These are phyloP conservation scores for Hypholoma fasciculare DNA, from an alignment of 768 basidiomycete genomes.

Conservation along the genomic window DNA sequence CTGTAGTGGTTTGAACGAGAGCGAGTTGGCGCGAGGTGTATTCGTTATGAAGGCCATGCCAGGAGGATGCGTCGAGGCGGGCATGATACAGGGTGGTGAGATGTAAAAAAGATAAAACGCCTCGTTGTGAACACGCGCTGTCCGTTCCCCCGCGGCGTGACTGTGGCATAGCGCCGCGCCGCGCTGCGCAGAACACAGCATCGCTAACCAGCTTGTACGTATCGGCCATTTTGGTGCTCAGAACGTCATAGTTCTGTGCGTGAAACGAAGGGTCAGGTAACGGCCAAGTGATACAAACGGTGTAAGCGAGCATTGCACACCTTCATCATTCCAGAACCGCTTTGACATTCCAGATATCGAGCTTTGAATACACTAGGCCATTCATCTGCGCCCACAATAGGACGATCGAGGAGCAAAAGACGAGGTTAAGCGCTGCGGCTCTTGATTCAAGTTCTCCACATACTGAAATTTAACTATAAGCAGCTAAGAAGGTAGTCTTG, in stretches of 20 bases:
- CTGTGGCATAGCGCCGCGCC: background rate
- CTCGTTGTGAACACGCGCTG: conserved; percentile 2
- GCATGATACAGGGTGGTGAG: background rate
- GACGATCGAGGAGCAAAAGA: too few relatives aligned
- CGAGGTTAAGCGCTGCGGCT: too few relatives aligned
- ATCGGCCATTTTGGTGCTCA: background rate
- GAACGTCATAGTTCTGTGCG: background rate
- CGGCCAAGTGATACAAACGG: too few relatives aligned
- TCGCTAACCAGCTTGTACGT: background rate
- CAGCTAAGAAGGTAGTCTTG: too few relatives aligned
- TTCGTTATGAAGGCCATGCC: background rate
- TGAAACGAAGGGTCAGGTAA: too few relatives aligned
- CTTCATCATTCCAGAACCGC: too few relatives aligned
- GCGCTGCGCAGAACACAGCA: background rate
- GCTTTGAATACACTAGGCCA: too few relatives aligned
- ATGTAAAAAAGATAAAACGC: background rate
- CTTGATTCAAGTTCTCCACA: too few relatives aligned
- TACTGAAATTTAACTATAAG: too few relatives aligned
- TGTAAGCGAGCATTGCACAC: too few relatives aligned
- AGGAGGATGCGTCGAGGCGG: conserved; percentile 1
- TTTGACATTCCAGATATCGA: too few relatives aligned
- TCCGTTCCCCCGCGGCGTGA: background rate
- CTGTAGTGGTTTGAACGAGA: background rate
- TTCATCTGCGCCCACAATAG: too few relatives aligned
- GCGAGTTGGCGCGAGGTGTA: background rate